Percentiles rank a stretch among this genome's conserved stretches.
phyloP scores from a whole-genome alignment of 768 basidiomycete genomes.

The Myochromella boudieri region DNA sequence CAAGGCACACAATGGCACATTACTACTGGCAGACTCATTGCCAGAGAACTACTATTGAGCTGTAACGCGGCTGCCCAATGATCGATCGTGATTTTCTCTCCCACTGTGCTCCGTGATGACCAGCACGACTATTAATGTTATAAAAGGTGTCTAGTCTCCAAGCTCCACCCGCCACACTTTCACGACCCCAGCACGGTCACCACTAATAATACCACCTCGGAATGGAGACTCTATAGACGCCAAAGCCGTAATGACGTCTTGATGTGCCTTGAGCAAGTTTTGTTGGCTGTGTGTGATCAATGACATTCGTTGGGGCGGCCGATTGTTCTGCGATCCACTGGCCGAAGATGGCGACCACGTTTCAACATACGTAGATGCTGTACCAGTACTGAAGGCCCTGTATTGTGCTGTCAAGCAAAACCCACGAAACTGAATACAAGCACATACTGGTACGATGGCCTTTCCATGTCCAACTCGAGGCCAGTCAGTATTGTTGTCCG shows the following conservation, averaged over 20 bases:
- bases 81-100: too few relatives aligned
- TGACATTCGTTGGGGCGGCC: constrained; percentile 74
- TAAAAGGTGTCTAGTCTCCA: constrained; percentile 27
- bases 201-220: constrained; percentile 88
- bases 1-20: too few relatives aligned
- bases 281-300: constrained; percentile 83
- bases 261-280: constrained; percentile 81
- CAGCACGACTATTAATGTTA: too few relatives aligned
- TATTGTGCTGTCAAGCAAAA: neutral
- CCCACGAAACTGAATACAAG: neutral
- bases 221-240: constrained; percentile 91
- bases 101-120: too few relatives aligned
- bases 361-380: constrained; percentile 57
- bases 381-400: constrained; percentile 40
- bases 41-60: too few relatives aligned
- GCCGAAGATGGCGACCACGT: constrained; percentile 53
- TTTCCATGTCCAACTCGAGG: constrained; percentile 70
- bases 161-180: constrained; percentile 86
- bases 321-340: constrained; percentile 51
- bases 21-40: too few relatives aligned
- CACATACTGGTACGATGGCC: constrained; percentile 74
- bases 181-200: constrained; percentile 84
- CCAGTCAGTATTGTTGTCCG: constrained; percentile 81
- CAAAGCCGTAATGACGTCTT: constrained; percentile 85
- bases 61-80: too few relatives aligned